A percentile compares a stretch with the other conserved stretches of the same genome.
phyloP scores from a whole-genome alignment of 2,329 filamentous ascomycete genomes.

The Cladosporium cucumerinum region DNA sequence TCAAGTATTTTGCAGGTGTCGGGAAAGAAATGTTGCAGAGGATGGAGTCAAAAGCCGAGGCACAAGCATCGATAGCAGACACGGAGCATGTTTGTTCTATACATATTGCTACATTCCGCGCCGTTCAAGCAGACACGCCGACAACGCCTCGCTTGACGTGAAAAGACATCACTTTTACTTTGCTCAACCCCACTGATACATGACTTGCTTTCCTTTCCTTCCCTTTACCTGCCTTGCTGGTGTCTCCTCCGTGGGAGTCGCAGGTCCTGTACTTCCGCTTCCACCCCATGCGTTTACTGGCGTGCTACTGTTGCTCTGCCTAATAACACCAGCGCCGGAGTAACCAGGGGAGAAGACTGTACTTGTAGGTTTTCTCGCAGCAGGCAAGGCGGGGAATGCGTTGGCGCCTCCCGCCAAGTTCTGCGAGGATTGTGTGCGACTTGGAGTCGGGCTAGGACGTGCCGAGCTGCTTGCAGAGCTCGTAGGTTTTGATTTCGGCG shows the following conservation, averaged over 20 bases:
- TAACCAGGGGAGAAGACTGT: slow-evolving; percentile 52
- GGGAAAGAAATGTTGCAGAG: background rate
- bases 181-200: slow-evolving; percentile 48
- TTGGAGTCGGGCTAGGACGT: slow-evolving; percentile 33
- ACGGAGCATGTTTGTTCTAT: background rate
- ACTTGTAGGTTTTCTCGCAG: slow-evolving; percentile 66
- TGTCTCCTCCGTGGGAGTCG: slow-evolving; percentile 24
- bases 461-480: slow-evolving; percentile 29
- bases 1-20: background rate
- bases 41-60: background rate
- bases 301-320: slow-evolving; percentile 40
- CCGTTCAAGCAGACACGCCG: background rate
- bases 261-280: slow-evolving; percentile 27
- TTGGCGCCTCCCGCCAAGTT: slow-evolving; percentile 44
- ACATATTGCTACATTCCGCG: slow-evolving; percentile 1
- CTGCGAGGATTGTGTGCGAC: slow-evolving; percentile 35
- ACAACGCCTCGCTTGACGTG: slow-evolving; percentile 1
- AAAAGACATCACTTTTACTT: background rate
- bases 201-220: slow-evolving; percentile 50
- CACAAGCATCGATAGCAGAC: background rate
- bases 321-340: slow-evolving; percentile 43
- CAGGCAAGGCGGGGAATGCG: slow-evolving; percentile 78
- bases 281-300: slow-evolving; percentile 42
- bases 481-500: slow-evolving; percentile 24
- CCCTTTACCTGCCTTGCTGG: slow-evolving; percentile 37